Evolutionary conservation across 768 basidiomycete genomes (phyloP).

Genomic region (Lenzites betulinus): DNA sequence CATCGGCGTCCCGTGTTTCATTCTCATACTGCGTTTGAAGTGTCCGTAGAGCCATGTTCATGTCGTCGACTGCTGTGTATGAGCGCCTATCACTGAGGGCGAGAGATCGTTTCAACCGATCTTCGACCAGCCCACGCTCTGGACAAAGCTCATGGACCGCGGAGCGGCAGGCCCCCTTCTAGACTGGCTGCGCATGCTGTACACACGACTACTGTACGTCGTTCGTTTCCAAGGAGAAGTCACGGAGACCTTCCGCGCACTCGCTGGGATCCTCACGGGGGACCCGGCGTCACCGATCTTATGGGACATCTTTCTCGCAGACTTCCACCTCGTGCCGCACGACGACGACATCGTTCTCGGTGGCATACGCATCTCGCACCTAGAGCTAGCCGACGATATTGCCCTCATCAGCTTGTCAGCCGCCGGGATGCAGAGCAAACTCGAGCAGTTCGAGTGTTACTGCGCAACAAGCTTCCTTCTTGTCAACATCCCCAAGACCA

Average conservation of each 20-base stretch:
- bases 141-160: constrained; percentile 31
- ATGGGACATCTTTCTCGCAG: background rate
- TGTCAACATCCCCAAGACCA: background rate
- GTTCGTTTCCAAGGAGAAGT: constrained; percentile 10
- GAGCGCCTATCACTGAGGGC: too few relatives aligned
- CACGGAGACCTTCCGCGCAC: constrained; percentile 7
- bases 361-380: background rate
- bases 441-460: background rate
- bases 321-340: background rate
- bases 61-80: too few relatives aligned
- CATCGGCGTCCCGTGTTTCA: too few relatives aligned
- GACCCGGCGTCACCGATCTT: constrained; percentile 24
- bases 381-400: background rate
- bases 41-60: too few relatives aligned
- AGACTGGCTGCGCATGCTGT: constrained; percentile 7
- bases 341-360: background rate
- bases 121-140: constrained; percentile 37
- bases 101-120: too few relatives aligned
- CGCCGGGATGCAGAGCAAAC: background rate
- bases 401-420: background rate
- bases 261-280: constrained; percentile 22
- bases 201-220: background rate
- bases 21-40: too few relatives aligned
- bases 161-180: constrained; percentile 25
- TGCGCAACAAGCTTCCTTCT: background rate